Conservation (phyloP, 495 filamentous ascomycete species). For the Trichoderma gamsii region DNA sequence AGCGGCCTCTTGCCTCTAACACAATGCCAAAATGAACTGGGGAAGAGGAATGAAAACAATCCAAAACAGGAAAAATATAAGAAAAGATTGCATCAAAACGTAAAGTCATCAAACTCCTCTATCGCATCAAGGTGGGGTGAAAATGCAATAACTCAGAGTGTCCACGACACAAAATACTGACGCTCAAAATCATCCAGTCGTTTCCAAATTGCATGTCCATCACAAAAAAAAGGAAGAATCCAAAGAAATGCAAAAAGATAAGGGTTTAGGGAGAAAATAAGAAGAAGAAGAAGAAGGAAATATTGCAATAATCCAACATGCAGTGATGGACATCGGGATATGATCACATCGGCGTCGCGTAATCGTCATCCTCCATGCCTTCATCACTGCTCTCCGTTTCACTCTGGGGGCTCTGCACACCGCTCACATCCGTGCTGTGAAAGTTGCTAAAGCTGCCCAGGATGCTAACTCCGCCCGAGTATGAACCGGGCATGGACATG, state of each 20-base stretch:
- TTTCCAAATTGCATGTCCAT: neutral
- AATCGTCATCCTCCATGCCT: conserved; percentile 44
- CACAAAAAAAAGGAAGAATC: neutral
- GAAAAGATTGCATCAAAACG: neutral
- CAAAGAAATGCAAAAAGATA: neutral
- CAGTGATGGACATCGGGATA: neutral
- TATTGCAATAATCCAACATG: neutral
- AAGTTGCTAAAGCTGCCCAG: conserved; percentile 28
- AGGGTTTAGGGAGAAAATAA: neutral
- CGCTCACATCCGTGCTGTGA: conserved; percentile 37
- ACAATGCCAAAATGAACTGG: neutral
- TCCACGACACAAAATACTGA: neutral
- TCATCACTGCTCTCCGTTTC: conserved; percentile 40
- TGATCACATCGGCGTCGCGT: conserved; percentile 1
- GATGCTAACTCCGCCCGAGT: conserved; percentile 22
- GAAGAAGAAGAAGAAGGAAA: neutral
- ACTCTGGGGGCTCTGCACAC: conserved; percentile 39
- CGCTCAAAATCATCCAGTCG: conserved; percentile 9
- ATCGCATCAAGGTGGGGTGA: neutral
- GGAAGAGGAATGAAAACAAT: neutral
- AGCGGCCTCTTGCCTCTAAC: neutral
- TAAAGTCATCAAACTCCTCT: conserved; percentile 14
- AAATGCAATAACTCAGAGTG: conserved; percentile 6
- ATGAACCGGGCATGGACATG: conserved; percentile 24
- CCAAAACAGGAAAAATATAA: neutral